Base-by-base conservation (phyloP, 2,329 filamentous ascomycete genomes). In the Venturia aucupariae region DNA sequence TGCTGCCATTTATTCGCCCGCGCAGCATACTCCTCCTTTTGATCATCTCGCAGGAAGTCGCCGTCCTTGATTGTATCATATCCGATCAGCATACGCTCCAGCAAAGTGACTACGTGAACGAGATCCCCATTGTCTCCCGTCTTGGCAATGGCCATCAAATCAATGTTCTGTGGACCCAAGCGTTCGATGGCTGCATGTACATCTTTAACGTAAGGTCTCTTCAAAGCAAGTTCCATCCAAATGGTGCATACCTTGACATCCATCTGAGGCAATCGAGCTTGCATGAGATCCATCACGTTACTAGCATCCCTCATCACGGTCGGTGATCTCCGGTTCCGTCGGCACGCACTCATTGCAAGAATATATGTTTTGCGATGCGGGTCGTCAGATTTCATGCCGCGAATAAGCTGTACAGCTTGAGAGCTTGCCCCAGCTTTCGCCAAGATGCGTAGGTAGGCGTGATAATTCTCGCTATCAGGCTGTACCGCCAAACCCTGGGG, bases 321-420 rank as follows among this genome's bases (percentile, higher is more conserved):
- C n/a, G 74, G 79, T 73, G 95, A 96, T 64, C 86, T 86, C 71
- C 86, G 88, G 78, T 97, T 91, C 65, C 87, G 84, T 30, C 85
- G 77, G 74, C 92, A 96, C 5, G 85, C 81, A 67, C 82, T 82
- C 79, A 97, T 85, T 63, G 88, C 90, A 59, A 90, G 82, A 63
- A 84, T 83, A 76, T 92, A 90, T 11, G 85, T 85, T 65, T 82
- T 82, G 15, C 71, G 67, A 27, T 32, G 32, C 15, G 51, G 30
- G 22, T 55, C 15, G 19, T 17, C 24, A 41, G 70, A 46, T 24
- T 87, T 65, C 68, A 75, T 74, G 66, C 78, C 71, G 30, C 77
- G 72, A 24, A 97, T 72, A n/a, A 89, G 72, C 17, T 82, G 77
- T 17, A 86, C 79, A 1, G 84, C 81, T 67, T 84, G 80, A 46